Percentiles rank a stretch among this genome's conserved stretches.
phyloP scores from a whole-genome alignment of 805 yeast genomes.

The Myxozyma sirexii region DNA sequence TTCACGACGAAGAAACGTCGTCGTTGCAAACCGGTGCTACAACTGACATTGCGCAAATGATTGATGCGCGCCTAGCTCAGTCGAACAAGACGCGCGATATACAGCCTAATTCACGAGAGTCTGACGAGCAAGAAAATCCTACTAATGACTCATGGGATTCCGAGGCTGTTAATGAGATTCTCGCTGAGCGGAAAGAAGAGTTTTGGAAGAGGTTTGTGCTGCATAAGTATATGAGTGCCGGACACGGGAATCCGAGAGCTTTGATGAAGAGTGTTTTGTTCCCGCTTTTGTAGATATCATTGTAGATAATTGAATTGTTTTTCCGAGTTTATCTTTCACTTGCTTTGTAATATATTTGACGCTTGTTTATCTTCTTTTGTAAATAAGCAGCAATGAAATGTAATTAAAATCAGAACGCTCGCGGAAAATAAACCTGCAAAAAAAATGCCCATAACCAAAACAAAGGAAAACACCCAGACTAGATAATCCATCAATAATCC shows the following conservation, averaged over 20 bases:
- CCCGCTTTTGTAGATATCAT: conserved; percentile 12
- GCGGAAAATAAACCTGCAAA: too few species aligned
- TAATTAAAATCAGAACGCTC: too few species aligned
- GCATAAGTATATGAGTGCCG: conserved; percentile 10
- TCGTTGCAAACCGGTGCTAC: neutral
- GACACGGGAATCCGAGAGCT: conserved; percentile 24
- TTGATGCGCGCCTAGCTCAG: neutral
- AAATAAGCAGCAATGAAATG: neutral
- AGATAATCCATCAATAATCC: too few species aligned
- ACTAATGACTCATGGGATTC: neutral
- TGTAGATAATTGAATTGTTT: neutral
- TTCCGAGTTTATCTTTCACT: neutral
- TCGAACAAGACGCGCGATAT: too few species aligned
- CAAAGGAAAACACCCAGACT: too few species aligned
- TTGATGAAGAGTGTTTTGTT: conserved; percentile 15
- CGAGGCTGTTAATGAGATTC: neutral
- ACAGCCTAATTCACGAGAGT: too few species aligned
- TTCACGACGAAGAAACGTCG: conserved; percentile 3
- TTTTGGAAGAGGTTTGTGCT: conserved; percentile 28
- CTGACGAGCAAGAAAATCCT: neutral
- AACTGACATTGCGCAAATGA: conserved; percentile 1
- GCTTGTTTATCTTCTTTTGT: neutral
- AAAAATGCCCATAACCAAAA: too few species aligned
- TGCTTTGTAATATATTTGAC: conserved; percentile 7
- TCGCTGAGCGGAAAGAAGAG: conserved; percentile 15